Evolutionary conservation across 768 basidiomycete genomes (phyloP).

Genomic region (Cystobasidium tubakii): DNA sequence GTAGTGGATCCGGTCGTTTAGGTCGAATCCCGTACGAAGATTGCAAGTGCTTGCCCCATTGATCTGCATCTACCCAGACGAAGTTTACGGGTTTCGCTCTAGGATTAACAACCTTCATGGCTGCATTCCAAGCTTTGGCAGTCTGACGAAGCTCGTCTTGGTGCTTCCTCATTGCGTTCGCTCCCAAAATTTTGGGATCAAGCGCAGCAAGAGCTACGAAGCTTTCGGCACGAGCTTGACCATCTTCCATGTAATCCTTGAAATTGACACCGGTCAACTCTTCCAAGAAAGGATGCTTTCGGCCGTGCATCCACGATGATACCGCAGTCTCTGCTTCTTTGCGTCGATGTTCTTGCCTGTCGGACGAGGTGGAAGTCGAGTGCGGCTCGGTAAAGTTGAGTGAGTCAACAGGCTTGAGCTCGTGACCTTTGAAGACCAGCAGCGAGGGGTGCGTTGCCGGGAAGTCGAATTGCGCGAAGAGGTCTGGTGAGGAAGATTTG

Average conservation of each 20-base stretch:
- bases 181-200: conserved; percentile 41
- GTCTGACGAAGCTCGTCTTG: conserved; percentile 48
- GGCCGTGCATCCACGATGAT: conserved; percentile 58
- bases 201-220: conserved; percentile 65
- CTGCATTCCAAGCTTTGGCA: conserved; percentile 45
- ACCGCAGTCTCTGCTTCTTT: conserved; percentile 50
- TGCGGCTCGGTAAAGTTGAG: conserved; percentile 30
- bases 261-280: conserved; percentile 75
- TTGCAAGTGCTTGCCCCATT: conserved; percentile 84
- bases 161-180: conserved; percentile 35
- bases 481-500: conserved; percentile 50
- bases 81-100: conserved; percentile 20
- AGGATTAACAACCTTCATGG: neutral
- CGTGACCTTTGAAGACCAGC: conserved; percentile 61
- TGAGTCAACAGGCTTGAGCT: conserved; percentile 56
- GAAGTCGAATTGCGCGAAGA: conserved; percentile 47
- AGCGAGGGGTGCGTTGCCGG: conserved; percentile 49
- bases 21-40: conserved; percentile 72
- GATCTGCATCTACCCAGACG: conserved; percentile 72
- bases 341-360: conserved; percentile 39
- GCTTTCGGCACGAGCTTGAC: conserved; percentile 51
- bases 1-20: conserved; percentile 41
- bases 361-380: conserved; percentile 37
- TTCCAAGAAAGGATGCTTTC: conserved; percentile 66
- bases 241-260: conserved; percentile 69